Percentiles rank a stretch among this genome's conserved stretches.
These are phyloP conservation scores for Leersia perrieri DNA, from an alignment of 176 grass and related monocot genomes.

Conservation along the genomic window DNA sequence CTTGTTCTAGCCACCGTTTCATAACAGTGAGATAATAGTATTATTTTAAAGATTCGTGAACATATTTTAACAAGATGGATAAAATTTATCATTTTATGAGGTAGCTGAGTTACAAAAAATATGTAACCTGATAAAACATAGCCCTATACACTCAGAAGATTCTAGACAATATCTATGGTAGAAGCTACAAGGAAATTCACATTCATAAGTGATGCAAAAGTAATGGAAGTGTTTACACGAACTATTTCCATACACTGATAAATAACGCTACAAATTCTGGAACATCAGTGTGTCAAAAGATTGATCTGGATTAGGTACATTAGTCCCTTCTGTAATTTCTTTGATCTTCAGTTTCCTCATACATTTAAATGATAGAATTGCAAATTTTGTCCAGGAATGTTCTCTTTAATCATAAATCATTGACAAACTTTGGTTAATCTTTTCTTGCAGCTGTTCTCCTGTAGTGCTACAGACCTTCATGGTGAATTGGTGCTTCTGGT, in stretches of 20 bases:
- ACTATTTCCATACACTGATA: neutral
- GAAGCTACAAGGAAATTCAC: neutral
- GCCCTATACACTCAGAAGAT: neutral
- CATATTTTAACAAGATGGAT: neutral
- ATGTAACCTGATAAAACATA: neutral
- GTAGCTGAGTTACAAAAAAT: neutral
- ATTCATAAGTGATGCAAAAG: neutral
- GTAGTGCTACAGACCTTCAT: neutral
- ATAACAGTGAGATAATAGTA: neutral
- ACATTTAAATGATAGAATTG: neutral
- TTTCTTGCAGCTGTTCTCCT: constrained; percentile 3
- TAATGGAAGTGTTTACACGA: neutral
- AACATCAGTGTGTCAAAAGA: neutral
- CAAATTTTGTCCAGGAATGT: neutral
- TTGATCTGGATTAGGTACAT: neutral
- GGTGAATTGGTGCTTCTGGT: neutral
- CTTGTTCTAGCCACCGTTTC: neutral
- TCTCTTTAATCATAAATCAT: neutral
- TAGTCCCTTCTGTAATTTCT: neutral
- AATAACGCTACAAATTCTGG: neutral
- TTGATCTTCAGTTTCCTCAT: neutral
- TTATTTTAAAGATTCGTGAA: neutral
- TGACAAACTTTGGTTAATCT: constrained; percentile 13
- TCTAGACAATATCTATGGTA: neutral
- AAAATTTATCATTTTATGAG: neutral